Evolutionary conservation across 768 basidiomycete genomes (phyloP).

Genomic region (Cystofilobasidium capitatum): DNA sequence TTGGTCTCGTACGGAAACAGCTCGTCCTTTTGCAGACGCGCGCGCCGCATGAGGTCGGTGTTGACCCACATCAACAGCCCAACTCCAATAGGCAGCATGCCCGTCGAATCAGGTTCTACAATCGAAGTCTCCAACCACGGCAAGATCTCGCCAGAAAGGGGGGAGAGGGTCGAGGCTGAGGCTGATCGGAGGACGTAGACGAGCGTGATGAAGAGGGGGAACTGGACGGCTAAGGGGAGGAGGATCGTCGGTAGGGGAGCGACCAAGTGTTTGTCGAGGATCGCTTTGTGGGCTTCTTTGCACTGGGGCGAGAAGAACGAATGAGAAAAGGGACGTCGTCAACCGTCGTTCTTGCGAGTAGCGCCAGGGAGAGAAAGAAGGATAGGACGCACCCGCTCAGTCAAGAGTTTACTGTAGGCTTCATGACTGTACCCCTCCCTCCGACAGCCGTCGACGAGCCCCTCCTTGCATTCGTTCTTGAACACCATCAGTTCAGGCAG

Average conservation of each 20-base stretch:
- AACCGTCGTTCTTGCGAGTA: no score
- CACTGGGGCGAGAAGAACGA: neutral
- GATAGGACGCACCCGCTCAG: neutral
- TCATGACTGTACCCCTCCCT: neutral
- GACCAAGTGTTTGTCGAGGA: neutral
- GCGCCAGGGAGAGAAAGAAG: neutral
- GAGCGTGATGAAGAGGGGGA: slow-evolving; percentile 11
- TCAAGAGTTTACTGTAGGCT: neutral
- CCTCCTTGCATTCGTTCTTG: neutral
- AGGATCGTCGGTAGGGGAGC: slow-evolving; percentile 2
- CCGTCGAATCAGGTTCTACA: neutral
- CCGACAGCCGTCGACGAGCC: neutral
- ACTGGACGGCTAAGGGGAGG: neutral
- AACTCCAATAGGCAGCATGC: slow-evolving; percentile 4
- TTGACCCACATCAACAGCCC: slow-evolving; percentile 5
- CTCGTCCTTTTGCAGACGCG: neutral
- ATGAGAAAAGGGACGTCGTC: neutral
- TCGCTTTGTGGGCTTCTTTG: neutral
- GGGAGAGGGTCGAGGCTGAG: neutral
- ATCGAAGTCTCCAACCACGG: neutral
- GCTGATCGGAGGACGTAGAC: slow-evolving; percentile 6
- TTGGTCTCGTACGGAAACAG: neutral
- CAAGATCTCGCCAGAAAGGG: neutral
- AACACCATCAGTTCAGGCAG: neutral
- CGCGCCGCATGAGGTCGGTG: neutral